Conservation (phyloP, 805 yeast species). For the Cyberlindnera maclurae region DNA sequence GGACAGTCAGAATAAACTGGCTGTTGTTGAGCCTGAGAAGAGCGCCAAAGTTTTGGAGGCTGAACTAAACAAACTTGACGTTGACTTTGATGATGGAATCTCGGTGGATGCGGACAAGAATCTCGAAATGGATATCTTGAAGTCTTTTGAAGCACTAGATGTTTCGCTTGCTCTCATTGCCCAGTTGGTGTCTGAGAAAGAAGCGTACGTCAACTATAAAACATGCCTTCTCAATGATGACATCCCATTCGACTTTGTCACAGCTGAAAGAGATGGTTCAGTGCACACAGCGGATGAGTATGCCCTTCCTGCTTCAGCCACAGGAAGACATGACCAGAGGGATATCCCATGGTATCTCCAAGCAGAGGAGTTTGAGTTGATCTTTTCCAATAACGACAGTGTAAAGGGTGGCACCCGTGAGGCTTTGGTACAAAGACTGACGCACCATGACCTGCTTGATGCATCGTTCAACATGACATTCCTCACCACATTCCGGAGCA, state of each 20-base stretch:
- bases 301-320: slow-evolving; percentile 23
- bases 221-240: slow-evolving; percentile 75
- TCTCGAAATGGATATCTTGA: slow-evolving; percentile 26
- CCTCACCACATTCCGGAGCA: slow-evolving; percentile 68
- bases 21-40: slow-evolving; percentile 35
- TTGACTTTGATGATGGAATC: slow-evolving; percentile 31
- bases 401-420: slow-evolving; percentile 79
- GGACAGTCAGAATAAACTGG: slow-evolving; percentile 29
- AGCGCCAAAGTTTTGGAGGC: slow-evolving; percentile 41
- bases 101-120: slow-evolving; percentile 26
- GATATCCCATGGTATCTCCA: slow-evolving; percentile 68
- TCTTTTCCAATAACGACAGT: slow-evolving; percentile 61
- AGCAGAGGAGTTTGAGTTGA: slow-evolving; percentile 51
- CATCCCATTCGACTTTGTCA: slow-evolving; percentile 45
- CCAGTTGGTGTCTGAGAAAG: slow-evolving; percentile 64
- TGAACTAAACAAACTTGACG: slow-evolving; percentile 40
- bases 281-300: slow-evolving; percentile 18
- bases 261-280: slow-evolving; percentile 35
- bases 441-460: slow-evolving; percentile 62
- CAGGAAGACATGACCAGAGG: slow-evolving; percentile 21
- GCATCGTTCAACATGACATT: slow-evolving; percentile 61
- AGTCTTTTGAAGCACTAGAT: slow-evolving; percentile 29
- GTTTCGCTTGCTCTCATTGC: slow-evolving; percentile 35
- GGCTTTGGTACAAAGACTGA: slow-evolving; percentile 73
- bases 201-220: slow-evolving; percentile 61